Percentiles rank a stretch among this genome's conserved stretches.
These are phyloP conservation scores for Pyrrhoderma lamaoense DNA, from an alignment of 1,284 basidiomycete genomes.

Conservation along the genomic window DNA sequence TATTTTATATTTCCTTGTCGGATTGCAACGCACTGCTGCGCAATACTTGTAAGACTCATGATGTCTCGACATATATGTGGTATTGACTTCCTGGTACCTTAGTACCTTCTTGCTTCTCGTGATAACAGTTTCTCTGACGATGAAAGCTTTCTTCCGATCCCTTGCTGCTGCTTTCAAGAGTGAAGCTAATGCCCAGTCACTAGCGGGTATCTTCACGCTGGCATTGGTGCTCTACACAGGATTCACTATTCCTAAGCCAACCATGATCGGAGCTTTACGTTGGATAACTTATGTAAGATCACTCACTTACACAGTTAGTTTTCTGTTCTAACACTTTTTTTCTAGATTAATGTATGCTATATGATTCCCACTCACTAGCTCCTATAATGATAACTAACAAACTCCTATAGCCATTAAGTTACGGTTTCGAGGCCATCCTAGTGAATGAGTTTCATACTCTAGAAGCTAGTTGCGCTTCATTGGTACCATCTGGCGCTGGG, in stretches of 20 bases:
- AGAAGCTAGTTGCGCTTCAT: slow-evolving; percentile 33
- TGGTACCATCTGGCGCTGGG: slow-evolving; percentile 43
- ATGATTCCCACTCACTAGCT: slow-evolving; percentile 11
- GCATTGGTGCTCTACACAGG: slow-evolving; percentile 43
- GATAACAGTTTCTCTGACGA: slow-evolving; percentile 36
- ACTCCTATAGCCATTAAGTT: slow-evolving; percentile 33
- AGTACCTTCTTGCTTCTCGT: slow-evolving; percentile 44
- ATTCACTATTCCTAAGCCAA: slow-evolving; percentile 26
- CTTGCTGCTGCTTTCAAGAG: slow-evolving; percentile 40
- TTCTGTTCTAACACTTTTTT: slow-evolving; percentile 18
- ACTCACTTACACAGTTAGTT: slow-evolving; percentile 27
- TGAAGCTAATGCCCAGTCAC: slow-evolving; percentile 37
- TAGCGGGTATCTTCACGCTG: slow-evolving; percentile 46
- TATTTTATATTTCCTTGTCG: slow-evolving; percentile 61
- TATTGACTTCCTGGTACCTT: background rate
- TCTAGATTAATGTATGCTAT: slow-evolving; percentile 13
- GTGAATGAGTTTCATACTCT: slow-evolving; percentile 49
- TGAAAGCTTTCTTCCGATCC: slow-evolving; percentile 49
- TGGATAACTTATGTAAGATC: slow-evolving; percentile 38
- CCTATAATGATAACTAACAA: background rate
- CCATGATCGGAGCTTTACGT: slow-evolving; percentile 31
- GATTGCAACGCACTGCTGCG: slow-evolving; percentile 41
- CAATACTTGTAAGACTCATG: slow-evolving; percentile 50
- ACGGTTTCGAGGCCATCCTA: slow-evolving; percentile 42
- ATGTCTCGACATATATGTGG: background rate